Percentiles rank a stretch among this genome's conserved stretches.
Evolutionary conservation across 2,329 filamentous ascomycete genomes (phyloP).

Genomic region (Xylogone sp.): DNA sequence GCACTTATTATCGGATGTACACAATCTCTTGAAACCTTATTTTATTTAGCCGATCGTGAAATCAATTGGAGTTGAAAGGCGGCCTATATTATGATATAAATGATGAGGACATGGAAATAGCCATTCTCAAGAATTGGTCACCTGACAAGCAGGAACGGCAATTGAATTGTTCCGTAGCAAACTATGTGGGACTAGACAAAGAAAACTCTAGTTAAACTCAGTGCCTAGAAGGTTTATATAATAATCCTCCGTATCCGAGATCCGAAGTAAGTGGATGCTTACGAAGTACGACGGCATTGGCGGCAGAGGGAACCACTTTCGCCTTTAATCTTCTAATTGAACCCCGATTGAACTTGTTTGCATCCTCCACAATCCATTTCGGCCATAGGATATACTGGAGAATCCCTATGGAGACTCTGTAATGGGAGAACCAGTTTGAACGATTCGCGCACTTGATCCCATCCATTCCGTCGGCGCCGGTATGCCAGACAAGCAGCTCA

Average conservation of each 20-base stretch:
- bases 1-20: background rate
- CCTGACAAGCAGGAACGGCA: too few species aligned
- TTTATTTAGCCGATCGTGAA: background rate
- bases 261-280: background rate
- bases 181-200: too few species aligned
- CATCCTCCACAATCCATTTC: background rate
- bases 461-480: conserved; percentile 9
- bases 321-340: background rate
- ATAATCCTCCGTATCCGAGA: background rate
- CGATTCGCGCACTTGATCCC: background rate
- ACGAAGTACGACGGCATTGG: background rate
- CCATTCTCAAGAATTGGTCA: too few species aligned
- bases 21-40: background rate
- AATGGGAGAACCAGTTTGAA: background rate
- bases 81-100: too few species aligned
- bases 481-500: conserved; percentile 81
- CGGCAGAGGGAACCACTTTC: background rate
- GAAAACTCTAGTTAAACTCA: too few species aligned
- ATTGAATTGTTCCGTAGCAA: too few species aligned
- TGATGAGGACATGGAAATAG: too few species aligned
- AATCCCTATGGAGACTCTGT: background rate
- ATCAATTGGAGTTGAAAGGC: background rate
- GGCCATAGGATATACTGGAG: background rate
- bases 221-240: background rate
- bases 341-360: background rate